Base-by-base conservation (phyloP, 495 filamentous ascomycete genomes). In the Filosporella fistucella region DNA sequence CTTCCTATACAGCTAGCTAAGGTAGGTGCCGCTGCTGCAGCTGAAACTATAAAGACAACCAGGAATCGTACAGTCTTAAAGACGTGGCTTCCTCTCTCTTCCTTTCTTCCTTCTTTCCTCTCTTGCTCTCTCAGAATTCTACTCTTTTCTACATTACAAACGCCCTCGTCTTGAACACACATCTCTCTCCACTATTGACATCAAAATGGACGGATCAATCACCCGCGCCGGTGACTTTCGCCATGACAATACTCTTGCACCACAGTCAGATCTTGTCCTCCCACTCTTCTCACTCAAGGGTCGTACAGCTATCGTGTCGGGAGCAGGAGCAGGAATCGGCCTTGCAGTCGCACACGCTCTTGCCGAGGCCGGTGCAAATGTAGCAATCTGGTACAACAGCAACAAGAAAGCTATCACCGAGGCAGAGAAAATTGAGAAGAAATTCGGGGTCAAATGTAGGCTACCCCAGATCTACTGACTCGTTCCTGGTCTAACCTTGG, bases 321-420 rank as follows among this genome's bases (percentile, higher is more conserved):
- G 89, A 25, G 86, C 87, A 18, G 87, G 77, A 22, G 83, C 85
- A 17, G 89, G 89, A 44, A 95, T 95, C 55, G 89, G 90, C 25
- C 69, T 87, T 4, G 76, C 78, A 8, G 79, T 93, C 16, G 87
- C 85, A n/a, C 70, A 89, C 29, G 86, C 75, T n/a, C 64, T 84
- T 22, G 89, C 89, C 9, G 90, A 95, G 59, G 83, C 86, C 18
- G 90, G 89, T 29, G 88, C 89, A 28, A 89, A 95, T 53, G 85
- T 95, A 33, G 89, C 86, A 3, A 80, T 95, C 24, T 91, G 86
- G 83, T 95, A 89, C 57, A 88, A 89, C 59, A 78, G 71, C 62
- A 90, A 93, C 67, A 74, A 76, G 57, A 81, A 85, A 52, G 82
- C 84, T 7, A 49, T 81, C 32, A 76, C 83, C 35, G 70, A 80